Evolutionary conservation across 495 filamentous ascomycete species (phyloP), one percentile per base, ranked within the genome.

Genomic region (Penicillium chermesinum): DNA sequence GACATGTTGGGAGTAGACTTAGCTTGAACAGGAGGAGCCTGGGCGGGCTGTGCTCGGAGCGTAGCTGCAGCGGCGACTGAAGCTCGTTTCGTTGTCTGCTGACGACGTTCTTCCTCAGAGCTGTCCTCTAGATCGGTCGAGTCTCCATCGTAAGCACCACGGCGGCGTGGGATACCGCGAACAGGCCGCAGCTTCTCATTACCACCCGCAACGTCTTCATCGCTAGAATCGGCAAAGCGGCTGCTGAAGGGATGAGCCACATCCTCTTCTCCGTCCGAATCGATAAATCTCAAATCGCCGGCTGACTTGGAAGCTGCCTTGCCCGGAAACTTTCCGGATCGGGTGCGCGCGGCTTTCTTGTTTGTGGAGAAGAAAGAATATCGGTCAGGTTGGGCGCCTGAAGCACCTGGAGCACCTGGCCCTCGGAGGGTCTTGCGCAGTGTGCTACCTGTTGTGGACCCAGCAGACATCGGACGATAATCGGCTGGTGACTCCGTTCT

Each of bases 141-240:
- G 44, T 87, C 82, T 30, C 81, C 80, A 49, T 83, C 75, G 27
- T 75, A 69, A 19, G 69, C 52, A 49, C 61, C 67, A 40, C 62
- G 56, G 3, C 68, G 76, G 13, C 78, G 72, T 7, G 84, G 83
- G 34, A 87, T 87, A 9, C 80, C 80, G 27, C 85, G 75, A 5
- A 87, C 82, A 14, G 83, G 81, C 8, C 77, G 72, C 17, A 85
- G 56, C 20, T 58, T 58, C 27, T 52, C 63, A 2, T 46, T 50
- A 15, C 49, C 46, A 3, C 64, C 59, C n/a, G n/a, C n/a, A 10
- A 75, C 75, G 15, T 86, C 83, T 33, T 87, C 85, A 53, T 90
- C 87, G 57, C 87, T 90, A 1, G 87, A 91, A 49, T 90, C 85
- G n/a, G 79, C 83, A 57, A 89, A 89, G 2, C 88, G 83, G 58